Evolutionary conservation across 805 yeast genomes (phyloP), one percentile per base, ranked within the genome.

Genomic region (Yamadazyma takamatsuzukensis): DNA sequence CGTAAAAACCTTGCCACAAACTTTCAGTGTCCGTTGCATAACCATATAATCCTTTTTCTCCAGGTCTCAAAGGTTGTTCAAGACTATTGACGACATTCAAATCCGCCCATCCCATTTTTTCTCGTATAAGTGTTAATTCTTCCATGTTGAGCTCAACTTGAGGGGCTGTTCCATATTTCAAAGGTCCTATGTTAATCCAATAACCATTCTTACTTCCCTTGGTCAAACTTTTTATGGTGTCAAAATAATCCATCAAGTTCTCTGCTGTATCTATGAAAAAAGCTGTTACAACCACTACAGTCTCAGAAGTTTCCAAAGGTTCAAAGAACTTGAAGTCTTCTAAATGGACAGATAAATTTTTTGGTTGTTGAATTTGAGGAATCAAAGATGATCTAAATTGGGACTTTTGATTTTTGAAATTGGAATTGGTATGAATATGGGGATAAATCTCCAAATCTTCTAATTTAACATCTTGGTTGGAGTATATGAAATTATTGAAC

Each of bases 241-340:
- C 82, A 34, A 90, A 56, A 54, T 89, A 89, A 25, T 77, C 80
- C 41, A 90, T 66, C 30, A 86, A 52, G 49, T 89, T 85, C 47
- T 86, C 95, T 0, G 97, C 97, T 0, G 97, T 90, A 56, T 90
- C 97, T 17, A 90, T 67, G 59, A 90, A 89, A 51, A 83, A 90
- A 4, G 81, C 82, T 0, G 84, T 70, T 3, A 80, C 74, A 2
- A 83, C 64, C 4, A 81, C 70, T 14, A 82, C 59, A 35, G 70
- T 70, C 2, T 72, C 70, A 0, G 49, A 46, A 7, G 39, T 34
- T 4, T 55, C 43, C 1, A 55, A 50, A 4, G 67, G 33, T 1
- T 57, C 52, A 45, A 82, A 78, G 30, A 65, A 61, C 27, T 76
- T 64, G 50, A 90, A 87, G 55, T 89, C 88, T 11, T 77, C 82